Evolutionary conservation across 2,329 filamentous ascomycete genomes (phyloP).

Genomic region (Ophiostoma sp.): DNA sequence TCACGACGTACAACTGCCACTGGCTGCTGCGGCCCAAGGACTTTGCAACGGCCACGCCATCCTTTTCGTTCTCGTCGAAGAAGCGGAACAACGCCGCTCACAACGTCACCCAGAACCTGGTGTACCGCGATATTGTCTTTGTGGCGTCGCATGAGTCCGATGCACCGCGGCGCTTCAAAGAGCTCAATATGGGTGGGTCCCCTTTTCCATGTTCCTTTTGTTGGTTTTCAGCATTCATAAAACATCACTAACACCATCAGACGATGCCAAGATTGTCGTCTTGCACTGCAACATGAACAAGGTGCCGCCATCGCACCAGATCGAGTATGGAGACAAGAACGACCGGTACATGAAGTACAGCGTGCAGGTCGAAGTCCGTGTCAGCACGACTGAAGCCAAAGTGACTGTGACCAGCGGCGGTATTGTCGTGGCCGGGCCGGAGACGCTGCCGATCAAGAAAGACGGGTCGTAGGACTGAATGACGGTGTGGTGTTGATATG

Average conservation of each 20-base stretch:
- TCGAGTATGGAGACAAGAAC: conserved; percentile 2
- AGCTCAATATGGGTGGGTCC: conserved; percentile 28
- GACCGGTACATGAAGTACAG: conserved; percentile 20
- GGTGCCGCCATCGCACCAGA: conserved; percentile 27
- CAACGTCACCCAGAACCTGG: background rate
- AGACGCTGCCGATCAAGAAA: conserved; percentile 10
- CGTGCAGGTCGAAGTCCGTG: conserved; percentile 25
- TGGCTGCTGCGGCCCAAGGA: conserved; percentile 30
- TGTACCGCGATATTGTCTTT: conserved; percentile 32
- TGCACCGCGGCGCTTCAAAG: conserved; percentile 27
- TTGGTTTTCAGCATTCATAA: too few relatives aligned
- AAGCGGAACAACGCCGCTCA: conserved; percentile 8
- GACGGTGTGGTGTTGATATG: background rate
- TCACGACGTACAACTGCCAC: conserved; percentile 31
- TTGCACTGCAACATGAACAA: conserved; percentile 32
- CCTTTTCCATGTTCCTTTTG: too few relatives aligned
- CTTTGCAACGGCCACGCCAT: conserved; percentile 8
- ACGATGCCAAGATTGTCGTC: conserved; percentile 23
- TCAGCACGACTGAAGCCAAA: conserved; percentile 18
- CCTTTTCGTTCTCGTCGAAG: conserved; percentile 10
- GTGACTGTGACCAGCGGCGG: conserved; percentile 24
- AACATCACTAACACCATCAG: conserved; percentile 21
- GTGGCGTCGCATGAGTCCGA: conserved; percentile 30
- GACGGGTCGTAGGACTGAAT: background rate
- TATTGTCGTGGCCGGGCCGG: conserved; percentile 15